Base-by-base conservation (phyloP, 306 rosid species). In the Betula pendula region DNA sequence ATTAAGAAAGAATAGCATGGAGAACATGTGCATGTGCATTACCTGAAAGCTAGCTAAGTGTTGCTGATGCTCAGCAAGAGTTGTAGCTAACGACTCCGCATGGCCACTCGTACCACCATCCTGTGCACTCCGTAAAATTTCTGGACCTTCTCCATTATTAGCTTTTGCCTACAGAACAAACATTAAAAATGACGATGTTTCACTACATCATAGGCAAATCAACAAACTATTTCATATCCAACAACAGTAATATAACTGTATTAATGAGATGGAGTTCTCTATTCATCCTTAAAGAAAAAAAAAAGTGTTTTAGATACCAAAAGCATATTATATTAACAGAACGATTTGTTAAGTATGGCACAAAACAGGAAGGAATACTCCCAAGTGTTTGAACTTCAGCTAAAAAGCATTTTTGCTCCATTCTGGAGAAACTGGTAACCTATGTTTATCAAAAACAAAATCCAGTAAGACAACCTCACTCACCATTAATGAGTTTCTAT, bases 41-140 rank as follows among this genome's bases (percentile, higher is more conserved):
- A 96, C 99, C 99, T 96, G 99, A 89, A 92, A 91, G 89, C 99
- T 96, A 79, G 97, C 96, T 56, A 96, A 84, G 87, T 96, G 99
- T 79, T 96, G 99, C 84, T 96, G 99, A 85, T 96, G 99, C 84
- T 96, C 99, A 25, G 97, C 86, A 79, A 96, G 98, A 84, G 98
- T 91, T 86, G 94, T 92, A 33, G 94, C 90, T 79, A 96, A 86
- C 80, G 96, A 92, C 77, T 90, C 99, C 1, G 98, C 89, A 82
- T 92, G 99, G 65, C 99, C 96, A 86, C 94, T 85, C 44, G 97
- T 82, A 73, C 86, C 83, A 1, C 94, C 97, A 88, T 92, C 96
- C 72, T 79, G 91, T 62, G 88, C 79, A 80, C 87, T 87, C 65
- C 88, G 88, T 85, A 96, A 87, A 70, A 96, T 96, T 82, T 92